Base-by-base conservation (phyloP, 1,284 basidiomycete species). In the Macrocybe sp. region DNA sequence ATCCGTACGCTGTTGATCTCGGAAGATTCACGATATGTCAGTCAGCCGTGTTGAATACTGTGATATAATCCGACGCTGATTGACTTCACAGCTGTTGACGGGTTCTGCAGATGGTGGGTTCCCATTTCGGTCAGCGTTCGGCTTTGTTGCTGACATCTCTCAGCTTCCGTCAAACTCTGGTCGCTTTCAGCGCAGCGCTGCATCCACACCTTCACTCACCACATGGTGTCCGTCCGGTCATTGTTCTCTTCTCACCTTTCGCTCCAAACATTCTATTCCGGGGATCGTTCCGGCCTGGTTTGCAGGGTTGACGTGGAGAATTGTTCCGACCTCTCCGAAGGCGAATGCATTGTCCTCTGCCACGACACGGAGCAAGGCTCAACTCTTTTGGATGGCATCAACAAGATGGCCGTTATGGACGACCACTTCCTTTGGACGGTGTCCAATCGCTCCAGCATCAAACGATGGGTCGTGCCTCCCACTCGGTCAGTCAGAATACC, bases 221-320 rank as follows among this genome's bases (percentile, higher is more conserved):
- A 99, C 64, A 84, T 89, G 9, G 92, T 94, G 50, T 94, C 92
- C 11, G 93, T 99, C 33, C 98, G 97, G 96, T 87, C 92, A 0
- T 75, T 99, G 2, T 83, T 81, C 62, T 96, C 93, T 2, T 76
- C 81, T 0, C 92, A 98, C 63, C 90, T 92, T 0, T 83, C 86
- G 9, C 76, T 99, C 44, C 89, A 96, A 63, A 75, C 85, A 1
- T 99, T 99, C 72, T 97, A 97, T 69, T 97, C 95, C 1, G 97
- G 96, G 11, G 97, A 98, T 56, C 81, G 92, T 34, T 83, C 89
- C 10, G 97, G 96, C 1, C 72, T 88, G 48, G 84, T 99, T 1
- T 94, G 92, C 64, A 87, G 86, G 54, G 87, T 96, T 33, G 95
- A 99, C 57, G 83, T 95, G 22, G 90, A 93, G 61, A 80, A 80